Base-by-base conservation (phyloP, 2,329 filamentous ascomycete species). In the Diaporthe aspalathi region DNA sequence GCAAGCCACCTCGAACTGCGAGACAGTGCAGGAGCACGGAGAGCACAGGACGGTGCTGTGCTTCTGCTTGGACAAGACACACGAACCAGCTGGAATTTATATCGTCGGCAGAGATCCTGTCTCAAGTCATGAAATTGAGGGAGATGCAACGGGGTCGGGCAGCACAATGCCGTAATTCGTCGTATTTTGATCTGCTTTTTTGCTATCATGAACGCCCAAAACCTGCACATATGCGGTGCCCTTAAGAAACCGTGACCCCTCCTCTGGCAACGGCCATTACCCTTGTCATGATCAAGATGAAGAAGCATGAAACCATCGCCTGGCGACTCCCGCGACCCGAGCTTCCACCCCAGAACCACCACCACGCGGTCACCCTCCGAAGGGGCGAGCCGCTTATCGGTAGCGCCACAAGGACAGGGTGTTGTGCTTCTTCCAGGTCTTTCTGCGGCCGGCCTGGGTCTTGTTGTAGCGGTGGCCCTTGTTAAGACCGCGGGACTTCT, bases 381-480 rank as follows among this genome's bases (percentile, higher is more conserved):
- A 71, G 67, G 57, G 65, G 66, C 74, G 68, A 73, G 68, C 67
- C 76, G 74, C 79, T 87, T 93, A 97, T 88, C 95, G 91, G 93
- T 98, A 98, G 86, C 95, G 92, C 95, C 95, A 98, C 85, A 97
- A 94, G 82, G 93, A 97, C 84, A 97, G 92, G 86, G 95, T 99
- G 93, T 99, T 99, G 91, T 97, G 94, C 85, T 93, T 91, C 94
- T 97, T 97, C 97, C 96, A 99, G 85, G 95, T 99, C 94, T 99
- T 98, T 90, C 97, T 95, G 86, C 96, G 92, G 82, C 96, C 96
- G 80, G 94, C 93, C 79, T 89, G 90, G 86, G 96, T 99, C 91
- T 99, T 97, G 94, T 95, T 97, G 94, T 94, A 99, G 83, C 93
- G 91, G 89, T 98, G 95, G 81, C 96, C 96, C 92, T 97, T 97